These are phyloP conservation scores for Paecilomyces niveus DNA, from an alignment of 2,329 filamentous ascomycete species.

Conservation along the genomic window DNA sequence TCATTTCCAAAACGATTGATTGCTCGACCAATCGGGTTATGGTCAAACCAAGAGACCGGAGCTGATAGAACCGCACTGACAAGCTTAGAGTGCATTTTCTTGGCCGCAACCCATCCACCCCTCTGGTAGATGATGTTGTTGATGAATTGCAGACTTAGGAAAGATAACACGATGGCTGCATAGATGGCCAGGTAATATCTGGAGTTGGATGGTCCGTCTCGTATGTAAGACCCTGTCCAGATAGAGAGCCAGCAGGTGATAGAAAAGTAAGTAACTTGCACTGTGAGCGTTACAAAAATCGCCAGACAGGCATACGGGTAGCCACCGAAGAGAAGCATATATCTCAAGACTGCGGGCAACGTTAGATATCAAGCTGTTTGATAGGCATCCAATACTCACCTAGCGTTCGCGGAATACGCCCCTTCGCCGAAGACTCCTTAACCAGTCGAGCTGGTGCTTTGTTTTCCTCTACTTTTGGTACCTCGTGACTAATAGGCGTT, in stretches of 20 bases:
- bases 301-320: conserved; percentile 12
- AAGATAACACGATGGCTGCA: conserved; percentile 37
- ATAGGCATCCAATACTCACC: conserved; percentile 19
- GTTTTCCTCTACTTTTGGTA: conserved; percentile 1
- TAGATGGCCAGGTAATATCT: conserved; percentile 50
- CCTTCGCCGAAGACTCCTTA: conserved; percentile 16
- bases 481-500: neutral
- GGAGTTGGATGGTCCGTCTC: conserved; percentile 10
- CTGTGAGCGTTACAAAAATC: conserved; percentile 13
- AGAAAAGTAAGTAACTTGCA: conserved; percentile 19
- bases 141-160: conserved; percentile 15
- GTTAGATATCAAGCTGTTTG: neutral
- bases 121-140: conserved; percentile 41
- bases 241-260: conserved; percentile 23
- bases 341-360: conserved; percentile 12
- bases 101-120: conserved; percentile 52
- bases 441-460: conserved; percentile 6
- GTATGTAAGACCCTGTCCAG: conserved; percentile 18
- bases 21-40: conserved; percentile 44
- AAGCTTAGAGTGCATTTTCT: conserved; percentile 46
- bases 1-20: conserved; percentile 48
- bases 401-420: conserved; percentile 17
- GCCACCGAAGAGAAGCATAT: conserved; percentile 20
- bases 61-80: conserved; percentile 48
- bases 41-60: conserved; percentile 52